A percentile compares a stretch with the other conserved stretches of the same genome.
Conservation (phyloP, 2,329 filamentous ascomycete genomes). For the Diaporthe sp. region DNA sequence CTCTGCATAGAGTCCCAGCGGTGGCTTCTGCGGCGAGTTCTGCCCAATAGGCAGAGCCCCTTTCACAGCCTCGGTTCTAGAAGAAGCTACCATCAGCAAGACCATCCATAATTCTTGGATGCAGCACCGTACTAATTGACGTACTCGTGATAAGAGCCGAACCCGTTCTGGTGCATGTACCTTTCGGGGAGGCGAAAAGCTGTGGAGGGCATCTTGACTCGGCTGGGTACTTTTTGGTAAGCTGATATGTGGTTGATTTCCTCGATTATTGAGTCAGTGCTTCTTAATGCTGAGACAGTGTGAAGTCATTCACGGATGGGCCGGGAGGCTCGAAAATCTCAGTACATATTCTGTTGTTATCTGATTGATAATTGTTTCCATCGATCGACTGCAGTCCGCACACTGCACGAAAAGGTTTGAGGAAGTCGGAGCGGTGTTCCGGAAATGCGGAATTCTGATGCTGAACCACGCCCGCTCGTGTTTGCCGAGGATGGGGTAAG, state of each 20-base stretch:
- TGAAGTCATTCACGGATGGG: neutral
- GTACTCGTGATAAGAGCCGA: slow-evolving; percentile 82
- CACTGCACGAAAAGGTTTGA: neutral
- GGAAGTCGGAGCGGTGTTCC: slow-evolving; percentile 10
- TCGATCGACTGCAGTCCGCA: neutral
- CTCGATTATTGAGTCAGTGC: neutral
- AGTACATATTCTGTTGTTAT: neutral
- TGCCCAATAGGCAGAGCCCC: slow-evolving; percentile 80
- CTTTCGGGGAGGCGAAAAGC: slow-evolving; percentile 63
- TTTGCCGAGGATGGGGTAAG: neutral
- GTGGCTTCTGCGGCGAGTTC: slow-evolving; percentile 86
- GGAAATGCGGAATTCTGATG: slow-evolving; percentile 12
- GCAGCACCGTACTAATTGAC: slow-evolving; percentile 46
- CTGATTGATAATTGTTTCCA: neutral
- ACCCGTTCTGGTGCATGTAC: slow-evolving; percentile 84
- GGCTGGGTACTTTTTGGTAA: neutral
- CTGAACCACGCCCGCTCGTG: neutral
- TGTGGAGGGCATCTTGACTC: slow-evolving; percentile 62
- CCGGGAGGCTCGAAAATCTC: no score
- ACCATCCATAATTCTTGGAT: neutral
- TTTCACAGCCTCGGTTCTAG: slow-evolving; percentile 81
- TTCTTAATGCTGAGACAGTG: neutral
- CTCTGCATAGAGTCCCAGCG: slow-evolving; percentile 85
- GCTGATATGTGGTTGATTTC: neutral
- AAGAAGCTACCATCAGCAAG: neutral